Percentiles rank a stretch among this genome's conserved stretches.
Evolutionary conservation across 352 stramenopile genomes (phyloP).

Genomic region (Aphanomyces invadans): DNA sequence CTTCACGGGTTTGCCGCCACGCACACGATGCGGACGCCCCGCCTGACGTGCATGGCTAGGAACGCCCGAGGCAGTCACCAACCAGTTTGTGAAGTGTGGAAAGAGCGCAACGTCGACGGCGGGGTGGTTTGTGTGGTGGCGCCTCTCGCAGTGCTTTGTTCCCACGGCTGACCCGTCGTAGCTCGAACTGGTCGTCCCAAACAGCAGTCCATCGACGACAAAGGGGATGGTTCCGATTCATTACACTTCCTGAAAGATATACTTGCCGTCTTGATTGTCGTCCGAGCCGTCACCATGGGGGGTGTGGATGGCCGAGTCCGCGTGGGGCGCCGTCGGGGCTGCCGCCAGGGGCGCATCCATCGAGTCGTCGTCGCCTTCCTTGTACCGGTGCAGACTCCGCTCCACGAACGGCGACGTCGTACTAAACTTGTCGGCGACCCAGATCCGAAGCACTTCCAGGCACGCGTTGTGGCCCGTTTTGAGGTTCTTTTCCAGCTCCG

Average conservation of each 20-base stretch:
- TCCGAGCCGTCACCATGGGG: too few relatives aligned
- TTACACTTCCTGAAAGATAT: conserved; percentile 20
- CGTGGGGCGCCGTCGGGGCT: background rate
- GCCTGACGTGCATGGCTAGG: background rate
- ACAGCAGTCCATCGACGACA: background rate
- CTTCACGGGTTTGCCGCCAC: too few relatives aligned
- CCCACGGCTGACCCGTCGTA: background rate
- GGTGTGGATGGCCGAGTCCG: background rate
- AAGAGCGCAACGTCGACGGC: background rate
- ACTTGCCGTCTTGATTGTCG: background rate
- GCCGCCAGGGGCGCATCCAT: conserved; percentile 12
- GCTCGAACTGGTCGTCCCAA: too few relatives aligned
- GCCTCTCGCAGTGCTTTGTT: conserved; percentile 13
- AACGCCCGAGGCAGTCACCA: conserved; percentile 3
- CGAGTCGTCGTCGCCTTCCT: conserved; percentile 48
- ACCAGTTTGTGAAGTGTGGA: background rate
- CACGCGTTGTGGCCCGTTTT: conserved; percentile 21
- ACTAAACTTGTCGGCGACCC: conserved; percentile 77
- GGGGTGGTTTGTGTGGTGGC: conserved; percentile 3
- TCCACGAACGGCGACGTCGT: conserved; percentile 82
- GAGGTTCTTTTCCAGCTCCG: conserved; percentile 23
- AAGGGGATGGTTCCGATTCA: too few relatives aligned
- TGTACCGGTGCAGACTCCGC: conserved; percentile 72
- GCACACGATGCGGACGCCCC: too few relatives aligned
- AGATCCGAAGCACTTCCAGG: conserved; percentile 75